Conservation (phyloP, 73 alveolate species). For the Tetrahymena thermophila region DNA sequence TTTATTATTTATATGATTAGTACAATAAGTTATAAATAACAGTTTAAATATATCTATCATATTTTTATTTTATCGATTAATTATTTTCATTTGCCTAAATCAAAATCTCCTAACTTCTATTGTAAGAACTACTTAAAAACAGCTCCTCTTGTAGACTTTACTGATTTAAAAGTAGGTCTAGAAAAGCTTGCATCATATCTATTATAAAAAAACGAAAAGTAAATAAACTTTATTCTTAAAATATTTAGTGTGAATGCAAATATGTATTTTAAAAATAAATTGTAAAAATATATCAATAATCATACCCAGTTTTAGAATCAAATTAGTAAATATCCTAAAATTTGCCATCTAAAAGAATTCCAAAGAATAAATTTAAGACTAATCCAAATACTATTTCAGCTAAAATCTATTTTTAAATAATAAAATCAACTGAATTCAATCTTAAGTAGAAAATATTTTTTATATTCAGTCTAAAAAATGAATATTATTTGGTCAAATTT, state of each 20-base stretch:
- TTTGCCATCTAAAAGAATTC: neutral
- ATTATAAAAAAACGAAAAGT: neutral
- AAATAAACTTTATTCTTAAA: neutral
- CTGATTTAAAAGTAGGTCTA: neutral
- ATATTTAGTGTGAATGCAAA: neutral
- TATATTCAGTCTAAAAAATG: too few species aligned
- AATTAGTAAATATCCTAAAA: neutral
- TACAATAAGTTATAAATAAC: neutral
- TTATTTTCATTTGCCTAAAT: neutral
- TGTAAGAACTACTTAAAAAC: neutral
- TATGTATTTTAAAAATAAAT: neutral
- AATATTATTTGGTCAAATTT: neutral
- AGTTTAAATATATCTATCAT: neutral
- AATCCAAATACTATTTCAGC: neutral
- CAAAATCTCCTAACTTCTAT: neutral
- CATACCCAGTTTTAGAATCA: neutral
- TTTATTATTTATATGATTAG: neutral
- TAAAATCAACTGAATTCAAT: neutral
- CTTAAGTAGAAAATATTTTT: too few species aligned
- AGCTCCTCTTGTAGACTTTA: neutral
- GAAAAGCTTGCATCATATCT: neutral
- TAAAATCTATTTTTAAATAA: neutral
- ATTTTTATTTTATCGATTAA: neutral
- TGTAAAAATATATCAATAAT: neutral
- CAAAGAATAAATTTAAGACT: neutral